Evolutionary conservation across 176 grass and related monocot genomes (phyloP).

Genomic region (Leersia perrieri): DNA sequence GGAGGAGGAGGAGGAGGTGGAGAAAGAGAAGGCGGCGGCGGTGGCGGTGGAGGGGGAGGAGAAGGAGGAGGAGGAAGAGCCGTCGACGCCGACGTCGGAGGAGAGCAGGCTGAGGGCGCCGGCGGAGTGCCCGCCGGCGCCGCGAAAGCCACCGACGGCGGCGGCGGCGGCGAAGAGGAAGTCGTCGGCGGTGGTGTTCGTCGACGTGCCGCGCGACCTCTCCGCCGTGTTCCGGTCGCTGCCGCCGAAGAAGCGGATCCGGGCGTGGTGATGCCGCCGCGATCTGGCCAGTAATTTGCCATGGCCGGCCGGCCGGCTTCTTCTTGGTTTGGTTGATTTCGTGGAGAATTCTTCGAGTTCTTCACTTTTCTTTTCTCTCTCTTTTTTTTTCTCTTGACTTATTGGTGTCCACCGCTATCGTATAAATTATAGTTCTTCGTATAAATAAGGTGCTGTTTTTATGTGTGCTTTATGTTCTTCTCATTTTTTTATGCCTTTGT

Average conservation of each 20-base stretch:
- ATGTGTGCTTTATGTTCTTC: not conserved
- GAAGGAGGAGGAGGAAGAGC: not conserved
- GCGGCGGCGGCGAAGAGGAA: conserved; percentile 39
- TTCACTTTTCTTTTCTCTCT: not conserved
- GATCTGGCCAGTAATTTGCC: conserved; percentile 26
- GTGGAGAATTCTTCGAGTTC: conserved; percentile 41
- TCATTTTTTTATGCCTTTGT: not conserved
- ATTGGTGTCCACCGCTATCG: conserved; percentile 30
- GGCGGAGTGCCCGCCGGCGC: conserved; percentile 53
- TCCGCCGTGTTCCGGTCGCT: conserved; percentile 53
- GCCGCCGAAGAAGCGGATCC: conserved; percentile 75
- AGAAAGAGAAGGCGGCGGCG: not conserved
- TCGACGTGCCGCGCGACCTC: conserved; percentile 54
- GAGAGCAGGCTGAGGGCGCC: conserved; percentile 44
- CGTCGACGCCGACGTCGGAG: conserved; percentile 61
- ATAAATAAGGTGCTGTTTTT: conserved; percentile 42
- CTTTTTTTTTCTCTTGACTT: not conserved
- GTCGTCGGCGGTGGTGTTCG: conserved; percentile 22
- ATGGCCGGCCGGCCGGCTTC: conserved; percentile 5
- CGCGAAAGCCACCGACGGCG: conserved; percentile 44
- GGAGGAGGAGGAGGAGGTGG: not conserved
- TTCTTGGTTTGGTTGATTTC: conserved; percentile 31
- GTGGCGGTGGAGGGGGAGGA: not conserved
- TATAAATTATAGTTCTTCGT: conserved; percentile 47
- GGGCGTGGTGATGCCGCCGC: conserved; percentile 35